These are phyloP conservation scores for Yamadazyma sp. DNA, from an alignment of 1,139 yeast species.

Conservation along the genomic window DNA sequence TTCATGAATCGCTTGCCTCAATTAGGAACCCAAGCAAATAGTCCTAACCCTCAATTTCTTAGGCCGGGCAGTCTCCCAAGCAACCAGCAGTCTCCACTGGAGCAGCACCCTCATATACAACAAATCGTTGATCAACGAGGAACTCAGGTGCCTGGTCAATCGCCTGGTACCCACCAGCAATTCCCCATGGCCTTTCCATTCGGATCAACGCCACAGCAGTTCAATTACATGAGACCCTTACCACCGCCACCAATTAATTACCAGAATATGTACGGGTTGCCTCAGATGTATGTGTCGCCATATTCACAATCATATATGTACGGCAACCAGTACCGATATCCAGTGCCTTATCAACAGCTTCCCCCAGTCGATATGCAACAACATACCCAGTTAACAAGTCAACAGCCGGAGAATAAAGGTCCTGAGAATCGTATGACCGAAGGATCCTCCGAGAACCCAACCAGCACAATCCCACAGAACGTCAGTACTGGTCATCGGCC, in stretches of 20 bases:
- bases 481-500: too few relatives aligned
- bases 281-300: slow-evolving; percentile 2
- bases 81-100: not conserved
- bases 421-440: too few relatives aligned
- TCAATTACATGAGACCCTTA: slow-evolving; percentile 2
- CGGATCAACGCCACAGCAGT: not conserved
- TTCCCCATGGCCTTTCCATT: not conserved
- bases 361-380: slow-evolving; percentile 1
- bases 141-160: not conserved
- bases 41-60: not conserved
- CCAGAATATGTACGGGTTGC: slow-evolving; percentile 4
- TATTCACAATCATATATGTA: slow-evolving; percentile 1
- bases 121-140: slow-evolving; percentile 1
- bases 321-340: slow-evolving; percentile 1
- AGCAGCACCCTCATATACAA: slow-evolving; percentile 1
- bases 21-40: not conserved
- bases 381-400: too few relatives aligned
- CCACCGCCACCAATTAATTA: not conserved
- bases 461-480: too few relatives aligned
- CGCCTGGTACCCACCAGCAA: not conserved
- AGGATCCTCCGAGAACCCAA: too few relatives aligned
- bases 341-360: slow-evolving; percentile 2
- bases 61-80: not conserved
- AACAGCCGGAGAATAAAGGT: too few relatives aligned
- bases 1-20: not conserved